Conservation (phyloP, 176 grass and related monocot genomes). For the Triticum monococcum region DNA sequence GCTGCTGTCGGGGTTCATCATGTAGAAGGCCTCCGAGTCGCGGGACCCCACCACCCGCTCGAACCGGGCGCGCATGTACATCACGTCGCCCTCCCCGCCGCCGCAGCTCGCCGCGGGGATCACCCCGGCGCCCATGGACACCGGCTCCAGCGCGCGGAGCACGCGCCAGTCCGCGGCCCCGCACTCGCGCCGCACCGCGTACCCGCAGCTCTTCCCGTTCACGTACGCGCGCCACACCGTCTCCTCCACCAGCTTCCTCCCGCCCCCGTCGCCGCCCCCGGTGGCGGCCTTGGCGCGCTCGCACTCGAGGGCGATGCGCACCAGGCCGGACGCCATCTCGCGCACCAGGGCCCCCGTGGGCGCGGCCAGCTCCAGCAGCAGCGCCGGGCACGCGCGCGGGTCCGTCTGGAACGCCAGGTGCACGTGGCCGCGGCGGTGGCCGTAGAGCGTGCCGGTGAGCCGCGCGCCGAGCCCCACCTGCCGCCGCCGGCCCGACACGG, state of each 20-base stretch:
- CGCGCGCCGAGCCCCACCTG: conserved; percentile 61
- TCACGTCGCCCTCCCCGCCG: conserved; percentile 68
- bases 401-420: conserved; percentile 75
- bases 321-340: conserved; percentile 87
- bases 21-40: conserved; percentile 97
- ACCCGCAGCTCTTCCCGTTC: conserved; percentile 84
- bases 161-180: conserved; percentile 66
- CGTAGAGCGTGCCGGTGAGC: conserved; percentile 79
- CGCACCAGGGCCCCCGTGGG: conserved; percentile 71
- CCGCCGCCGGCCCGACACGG: conserved; percentile 49
- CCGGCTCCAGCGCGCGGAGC: conserved; percentile 73
- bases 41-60: conserved; percentile 86
- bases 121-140: conserved; percentile 87
- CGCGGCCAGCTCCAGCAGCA: conserved; percentile 71
- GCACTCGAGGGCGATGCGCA: conserved; percentile 83
- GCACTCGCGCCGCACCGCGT: conserved; percentile 76
- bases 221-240: conserved; percentile 83
- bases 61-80: conserved; percentile 95
- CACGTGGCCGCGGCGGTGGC: conserved; percentile 72
- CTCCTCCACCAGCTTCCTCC: conserved; percentile 61
- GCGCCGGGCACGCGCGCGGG: conserved; percentile 62
- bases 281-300: conserved; percentile 42
- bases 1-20: conserved; percentile 86
- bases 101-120: conserved; percentile 60
- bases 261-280: background rate